Base-by-base conservation (phyloP, 2,329 filamentous ascomycete genomes). In the Karstenula rhodostoma region DNA sequence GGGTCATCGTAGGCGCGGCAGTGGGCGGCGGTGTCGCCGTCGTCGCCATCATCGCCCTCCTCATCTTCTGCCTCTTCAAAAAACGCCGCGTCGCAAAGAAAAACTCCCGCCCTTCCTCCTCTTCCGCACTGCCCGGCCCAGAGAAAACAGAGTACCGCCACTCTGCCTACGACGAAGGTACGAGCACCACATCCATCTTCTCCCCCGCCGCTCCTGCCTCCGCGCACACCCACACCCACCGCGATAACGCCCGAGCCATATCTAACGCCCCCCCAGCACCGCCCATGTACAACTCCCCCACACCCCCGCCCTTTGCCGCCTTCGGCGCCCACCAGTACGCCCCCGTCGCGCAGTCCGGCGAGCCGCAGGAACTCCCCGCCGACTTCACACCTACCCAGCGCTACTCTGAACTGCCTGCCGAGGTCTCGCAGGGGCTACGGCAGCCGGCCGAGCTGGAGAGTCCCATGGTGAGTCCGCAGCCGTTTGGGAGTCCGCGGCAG, bases 1-100 rank as follows among this genome's bases (percentile, higher is more conserved):
- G 70, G 3, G 69, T 67, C 8, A 70, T 75, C 6, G 66, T 65
- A 25, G 74, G 74, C 23, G 72, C 68, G 5, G 71, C 66, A 2
- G 71, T 73, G 4, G 74, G 72, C 44, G 74, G 71, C 32, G 70
- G 64, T 2, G 51, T 67, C 3, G 69, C 50, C 6, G 59, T 70
- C 22, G 60, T 67, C 9, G 62, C 74, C 29, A 62, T 73, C n/a
- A 68, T 73, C 22, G 67, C 65, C n/a, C 25, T 69, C 2, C 27
- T 74, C 3, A 60, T 71, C 33, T 71, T 72, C 57, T 65, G 68
- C 44, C 54, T 72, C 19, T 62, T 67, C 33, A 69, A 67, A 22
- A 66, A 60, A 56, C 64, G 63, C 40, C 69, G 60, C 43, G 59
- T 65, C 10, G 63, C 58, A 46, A 63, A 61, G 33, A 68, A 54